phyloP scores from a whole-genome alignment of 768 basidiomycete species.

The Cubamyces sp. region DNA sequence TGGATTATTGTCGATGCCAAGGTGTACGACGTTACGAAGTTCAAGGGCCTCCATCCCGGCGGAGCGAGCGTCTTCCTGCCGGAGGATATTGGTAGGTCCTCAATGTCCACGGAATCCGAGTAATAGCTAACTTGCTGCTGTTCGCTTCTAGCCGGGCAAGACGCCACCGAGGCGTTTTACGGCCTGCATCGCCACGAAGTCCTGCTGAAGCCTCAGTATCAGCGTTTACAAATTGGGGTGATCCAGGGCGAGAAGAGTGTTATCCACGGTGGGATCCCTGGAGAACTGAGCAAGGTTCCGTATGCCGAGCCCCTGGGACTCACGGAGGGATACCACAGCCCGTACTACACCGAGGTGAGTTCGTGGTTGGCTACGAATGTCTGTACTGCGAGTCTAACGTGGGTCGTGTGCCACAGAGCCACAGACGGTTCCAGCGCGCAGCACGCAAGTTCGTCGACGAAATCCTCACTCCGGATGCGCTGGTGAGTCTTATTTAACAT shows the following conservation, averaged over 20 bases:
- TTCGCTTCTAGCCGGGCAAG: slow-evolving; percentile 66
- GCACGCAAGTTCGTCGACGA: slow-evolving; percentile 72
- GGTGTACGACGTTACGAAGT: slow-evolving; percentile 82
- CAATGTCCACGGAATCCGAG: background rate
- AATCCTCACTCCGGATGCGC: slow-evolving; percentile 54
- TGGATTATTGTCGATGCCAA: slow-evolving; percentile 87
- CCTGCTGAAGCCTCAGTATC: slow-evolving; percentile 72
- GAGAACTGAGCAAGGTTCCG: slow-evolving; percentile 73
- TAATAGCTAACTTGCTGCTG: background rate
- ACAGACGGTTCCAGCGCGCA: slow-evolving; percentile 61
- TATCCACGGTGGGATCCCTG: slow-evolving; percentile 53
- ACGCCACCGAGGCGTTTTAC: slow-evolving; percentile 88
- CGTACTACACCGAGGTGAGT: slow-evolving; percentile 76
- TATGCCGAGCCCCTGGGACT: slow-evolving; percentile 92
- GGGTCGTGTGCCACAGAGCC: slow-evolving; percentile 47
- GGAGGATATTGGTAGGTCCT: slow-evolving; percentile 66
- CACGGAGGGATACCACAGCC: slow-evolving; percentile 65
- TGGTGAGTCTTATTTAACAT: slow-evolving; percentile 24
- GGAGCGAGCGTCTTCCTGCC: slow-evolving; percentile 80
- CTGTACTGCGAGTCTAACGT: background rate
- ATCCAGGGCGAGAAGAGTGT: slow-evolving; percentile 63
- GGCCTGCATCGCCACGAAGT: slow-evolving; percentile 88
- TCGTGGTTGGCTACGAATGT: background rate
- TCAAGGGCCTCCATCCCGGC: slow-evolving; percentile 83
- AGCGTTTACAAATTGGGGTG: slow-evolving; percentile 74